These are phyloP conservation scores for Murraya koenigii DNA, from an alignment of 345 rosid species.

Conservation along the genomic window DNA sequence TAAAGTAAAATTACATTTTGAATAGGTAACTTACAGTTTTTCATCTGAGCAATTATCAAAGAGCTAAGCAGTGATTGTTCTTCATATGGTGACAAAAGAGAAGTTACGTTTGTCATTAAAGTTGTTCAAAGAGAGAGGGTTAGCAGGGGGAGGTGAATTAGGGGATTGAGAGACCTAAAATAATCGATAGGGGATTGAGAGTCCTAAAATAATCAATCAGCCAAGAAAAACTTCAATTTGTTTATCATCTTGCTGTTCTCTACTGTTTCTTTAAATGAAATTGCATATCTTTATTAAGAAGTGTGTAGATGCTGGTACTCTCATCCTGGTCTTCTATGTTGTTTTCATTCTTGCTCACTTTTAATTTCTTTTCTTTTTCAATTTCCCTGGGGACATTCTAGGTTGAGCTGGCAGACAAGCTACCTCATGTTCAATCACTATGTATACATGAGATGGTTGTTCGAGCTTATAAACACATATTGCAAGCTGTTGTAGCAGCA, in stretches of 20 bases:
- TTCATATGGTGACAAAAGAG: neutral
- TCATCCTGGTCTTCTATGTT: neutral
- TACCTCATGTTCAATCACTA: slow-evolving; percentile 94
- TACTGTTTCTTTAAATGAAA: neutral
- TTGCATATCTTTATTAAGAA: neutral
- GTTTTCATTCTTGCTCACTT: neutral
- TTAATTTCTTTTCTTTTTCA: neutral
- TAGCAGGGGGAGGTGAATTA: neutral
- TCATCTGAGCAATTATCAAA: neutral
- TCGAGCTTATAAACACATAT: slow-evolving; percentile 89
- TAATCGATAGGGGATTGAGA: neutral
- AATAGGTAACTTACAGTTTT: neutral
- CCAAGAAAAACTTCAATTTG: neutral
- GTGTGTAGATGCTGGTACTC: neutral
- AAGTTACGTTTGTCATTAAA: too few relatives aligned
- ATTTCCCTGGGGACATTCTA: slow-evolving; percentile 25
- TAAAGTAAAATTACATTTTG: neutral
- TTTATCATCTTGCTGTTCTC: neutral
- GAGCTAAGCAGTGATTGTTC: neutral
- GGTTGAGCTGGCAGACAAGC: slow-evolving; percentile 94
- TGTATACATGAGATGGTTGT: slow-evolving; percentile 95
- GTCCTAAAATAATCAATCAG: neutral
- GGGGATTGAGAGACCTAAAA: neutral
- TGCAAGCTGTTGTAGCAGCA: slow-evolving; percentile 85
- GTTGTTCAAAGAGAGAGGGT: neutral